Base-by-base conservation (phyloP, 1,284 basidiomycete species). In the Trichosporon coremiiforme region DNA sequence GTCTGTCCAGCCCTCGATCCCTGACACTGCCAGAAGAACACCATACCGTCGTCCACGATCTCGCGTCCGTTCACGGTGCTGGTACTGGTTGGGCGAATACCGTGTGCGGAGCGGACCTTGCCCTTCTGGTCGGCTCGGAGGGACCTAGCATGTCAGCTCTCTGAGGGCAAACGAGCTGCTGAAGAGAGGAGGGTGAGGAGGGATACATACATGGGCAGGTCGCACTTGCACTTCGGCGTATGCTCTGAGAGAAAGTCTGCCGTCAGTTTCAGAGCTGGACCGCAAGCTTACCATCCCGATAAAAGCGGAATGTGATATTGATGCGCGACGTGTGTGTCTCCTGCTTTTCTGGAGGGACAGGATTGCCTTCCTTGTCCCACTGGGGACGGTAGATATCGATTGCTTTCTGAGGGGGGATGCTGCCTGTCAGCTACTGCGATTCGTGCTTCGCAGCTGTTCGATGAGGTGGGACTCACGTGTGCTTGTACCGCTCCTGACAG, bases 11-110 rank as follows among this genome's bases (percentile, higher is more conserved):
- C 82, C 91, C 89, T 17, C 89, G 89, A 0, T 90, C 90, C 9
- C 78, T 92, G 91, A 77, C 94, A 95, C 64, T 88, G 86, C 93
- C 94, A 95, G 88, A 93, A 95, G 78, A 91, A 94, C 64, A 87
- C 86, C 79, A 84, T 84, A 67, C 84, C 82, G 72, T 79, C 79
- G 17, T 78, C 73, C 36, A 76, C 67, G 1, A 79, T 65, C 55
- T 62, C 67, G 36, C 66, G 31, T 35, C 68, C 41, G 66, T 15
- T 36, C 33, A 29, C 67, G 1, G 22, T 41, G 22, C 25, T 17
- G 22, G 17, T 45, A 7, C 9, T 7, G 1, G 36, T 47, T 7
- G 50, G 10, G 9, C 50, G 15, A 17, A 62, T 63, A 9, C 66
- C 22, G 13, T 36, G 38, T 36, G 53, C 29, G 71, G 69, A 6